phyloP scores from a whole-genome alignment of 2,329 filamentous ascomycete genomes.

The Paraconiothyrium brasiliense region DNA sequence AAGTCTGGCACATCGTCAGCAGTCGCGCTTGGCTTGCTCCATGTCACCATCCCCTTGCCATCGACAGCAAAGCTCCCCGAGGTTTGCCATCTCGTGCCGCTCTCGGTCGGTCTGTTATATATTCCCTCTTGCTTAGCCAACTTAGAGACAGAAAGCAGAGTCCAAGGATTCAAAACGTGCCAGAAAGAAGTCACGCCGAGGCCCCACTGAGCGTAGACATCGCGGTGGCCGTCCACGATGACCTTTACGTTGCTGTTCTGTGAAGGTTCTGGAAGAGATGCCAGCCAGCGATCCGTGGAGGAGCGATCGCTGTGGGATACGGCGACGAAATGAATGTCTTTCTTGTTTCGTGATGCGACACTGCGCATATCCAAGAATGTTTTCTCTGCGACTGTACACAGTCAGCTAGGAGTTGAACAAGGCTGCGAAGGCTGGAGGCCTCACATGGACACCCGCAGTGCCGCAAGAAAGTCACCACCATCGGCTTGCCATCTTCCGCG shows the following conservation, averaged over 20 bases:
- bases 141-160: conserved; percentile 66
- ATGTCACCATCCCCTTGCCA: conserved; percentile 61
- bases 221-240: conserved; percentile 67
- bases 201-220: conserved; percentile 72
- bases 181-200: conserved; percentile 68
- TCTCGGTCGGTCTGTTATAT: conserved; percentile 71
- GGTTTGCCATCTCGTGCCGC: conserved; percentile 74
- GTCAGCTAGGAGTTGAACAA: conserved; percentile 8
- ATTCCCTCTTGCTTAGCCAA: conserved; percentile 71
- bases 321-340: conserved; percentile 43
- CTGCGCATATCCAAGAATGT: conserved; percentile 56
- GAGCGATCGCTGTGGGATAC: conserved; percentile 46
- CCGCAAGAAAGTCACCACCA: conserved; percentile 72
- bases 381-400: conserved; percentile 70
- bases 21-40: conserved; percentile 58
- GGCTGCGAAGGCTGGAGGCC: neutral
- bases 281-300: conserved; percentile 46
- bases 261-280: conserved; percentile 32
- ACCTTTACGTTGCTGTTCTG: conserved; percentile 60
- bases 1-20: conserved; percentile 67
- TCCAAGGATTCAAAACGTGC: conserved; percentile 69
- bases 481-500: conserved; percentile 61
- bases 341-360: conserved; percentile 33
- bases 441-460: conserved; percentile 80
- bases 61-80: conserved; percentile 72